Evolutionary conservation across 129 eudicot species (phyloP), one percentile per base, ranked within the genome.

Genomic region (Erigeron canadensis): DNA sequence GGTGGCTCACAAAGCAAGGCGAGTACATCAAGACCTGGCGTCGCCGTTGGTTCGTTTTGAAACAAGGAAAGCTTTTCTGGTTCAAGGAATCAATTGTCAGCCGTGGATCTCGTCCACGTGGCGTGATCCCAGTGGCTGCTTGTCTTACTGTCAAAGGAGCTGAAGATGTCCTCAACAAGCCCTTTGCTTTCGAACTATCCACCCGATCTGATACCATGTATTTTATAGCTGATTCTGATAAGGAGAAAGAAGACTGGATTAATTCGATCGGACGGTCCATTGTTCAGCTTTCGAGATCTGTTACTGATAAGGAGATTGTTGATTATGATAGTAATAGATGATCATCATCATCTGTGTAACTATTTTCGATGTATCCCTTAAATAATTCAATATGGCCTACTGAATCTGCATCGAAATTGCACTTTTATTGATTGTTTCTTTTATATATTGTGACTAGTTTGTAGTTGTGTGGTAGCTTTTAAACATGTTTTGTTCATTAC

Each of bases 21-120:
- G 95, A 93, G 83, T 89, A 89, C 95, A 93, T 93, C 76, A 93
- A 93, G 75, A 93, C 98, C 42, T 93, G 98, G 98, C 95, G 95
- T 43, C 89, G 98, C 64, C 96, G 98, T 5, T 93, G 98, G 98
- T 93, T 93, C 83, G 85, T 93, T 11, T 75, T 93, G 43, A 93
- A 93, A 66, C 96, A 93, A 60, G 98, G 96, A 10, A 89, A 86
- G 18, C 88, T 93, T 67, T 93, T 93, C 83, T 93, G 98, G 98
- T 93, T 89, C 91, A 93, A 93, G 84, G 98, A 93, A 44, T 63
- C 87, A 37, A 75, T 76, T 62, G 77, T 93, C 75, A 93, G 80
- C 3, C 95, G 91, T 19, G 89, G 85, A 17, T 93, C 98, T 10
- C 59, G 47, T n/a, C 95, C 98, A 9, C 96, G 98, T 22, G 98